phyloP scores from a whole-genome alignment of 2,329 filamentous ascomycete genomes.

The Sporothrix pseudoabietina region DNA sequence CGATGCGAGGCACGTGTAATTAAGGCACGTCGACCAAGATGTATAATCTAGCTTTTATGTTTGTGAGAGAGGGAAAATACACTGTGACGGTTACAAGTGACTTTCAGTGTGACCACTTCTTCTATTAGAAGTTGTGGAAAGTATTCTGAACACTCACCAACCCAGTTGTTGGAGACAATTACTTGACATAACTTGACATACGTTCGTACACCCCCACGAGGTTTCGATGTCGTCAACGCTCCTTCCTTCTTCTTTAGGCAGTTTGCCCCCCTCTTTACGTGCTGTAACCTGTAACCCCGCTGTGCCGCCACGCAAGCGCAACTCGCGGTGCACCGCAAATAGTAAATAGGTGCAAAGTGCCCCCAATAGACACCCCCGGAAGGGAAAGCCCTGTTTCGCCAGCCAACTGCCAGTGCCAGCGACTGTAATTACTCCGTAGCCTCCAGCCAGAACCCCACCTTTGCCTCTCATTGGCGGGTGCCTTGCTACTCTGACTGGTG shows the following conservation, averaged over 20 bases:
- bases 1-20: neutral
- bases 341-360: neutral
- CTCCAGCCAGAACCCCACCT: neutral
- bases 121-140: neutral
- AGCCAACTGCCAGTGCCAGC: neutral
- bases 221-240: neutral
- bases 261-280: conserved; percentile 24
- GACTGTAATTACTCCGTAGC: too few relatives aligned
- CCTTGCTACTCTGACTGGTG: conserved; percentile 21
- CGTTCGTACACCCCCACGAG: neutral
- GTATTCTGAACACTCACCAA: neutral
- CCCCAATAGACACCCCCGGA: neutral
- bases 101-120: neutral
- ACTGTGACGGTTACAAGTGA: neutral
- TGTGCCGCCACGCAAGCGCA: neutral
- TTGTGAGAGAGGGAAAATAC: neutral
- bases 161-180: neutral
- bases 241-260: conserved; percentile 12
- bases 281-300: conserved; percentile 25
- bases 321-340: too few relatives aligned
- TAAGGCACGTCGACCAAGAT: neutral
- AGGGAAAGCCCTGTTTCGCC: neutral
- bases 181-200: neutral
- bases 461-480: conserved; percentile 20
- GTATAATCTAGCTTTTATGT: neutral